A percentile compares a stretch with the other conserved stretches of the same genome.
Evolutionary conservation across 2,329 filamentous ascomycete species (phyloP).

Genomic region (Pseudogymnoascus sp.): DNA sequence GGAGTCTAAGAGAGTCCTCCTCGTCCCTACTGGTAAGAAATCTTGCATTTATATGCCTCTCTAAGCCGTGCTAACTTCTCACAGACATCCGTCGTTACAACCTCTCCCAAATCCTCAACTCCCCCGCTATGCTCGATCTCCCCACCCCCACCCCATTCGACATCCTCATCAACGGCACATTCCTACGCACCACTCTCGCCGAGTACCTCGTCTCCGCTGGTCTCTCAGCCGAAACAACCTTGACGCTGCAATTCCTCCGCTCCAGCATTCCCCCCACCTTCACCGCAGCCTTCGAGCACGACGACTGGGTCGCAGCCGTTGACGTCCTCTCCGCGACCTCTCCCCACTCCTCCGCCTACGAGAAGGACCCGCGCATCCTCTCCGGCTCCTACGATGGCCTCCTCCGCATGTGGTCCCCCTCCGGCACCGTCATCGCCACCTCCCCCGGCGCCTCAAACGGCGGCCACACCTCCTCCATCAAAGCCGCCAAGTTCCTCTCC

Average conservation of each 20-base stretch:
- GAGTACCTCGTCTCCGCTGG: slow-evolving; percentile 82
- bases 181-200: slow-evolving; percentile 80
- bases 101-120: slow-evolving; percentile 62
- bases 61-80: slow-evolving; percentile 8
- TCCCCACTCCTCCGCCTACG: slow-evolving; percentile 43
- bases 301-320: slow-evolving; percentile 90
- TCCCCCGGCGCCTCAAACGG: slow-evolving; percentile 58
- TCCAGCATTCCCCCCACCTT: slow-evolving; percentile 83
- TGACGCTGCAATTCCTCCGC: slow-evolving; percentile 88
- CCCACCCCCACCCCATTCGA: slow-evolving; percentile 70
- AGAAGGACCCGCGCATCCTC: slow-evolving; percentile 55
- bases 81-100: slow-evolving; percentile 62
- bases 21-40: slow-evolving; percentile 50
- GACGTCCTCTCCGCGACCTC: slow-evolving; percentile 69
- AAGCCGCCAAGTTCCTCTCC: slow-evolving; percentile 76
- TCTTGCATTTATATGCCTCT: not conserved
- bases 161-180: slow-evolving; percentile 90
- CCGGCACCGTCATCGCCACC: slow-evolving; percentile 74
- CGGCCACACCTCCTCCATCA: slow-evolving; percentile 69
- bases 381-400: slow-evolving; percentile 91
- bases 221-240: slow-evolving; percentile 77
- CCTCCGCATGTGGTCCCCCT: slow-evolving; percentile 80
- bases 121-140: slow-evolving; percentile 61
- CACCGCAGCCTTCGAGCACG: slow-evolving; percentile 88
- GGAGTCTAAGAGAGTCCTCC: slow-evolving; percentile 52